Evolutionary conservation across 768 basidiomycete species (phyloP).

Genomic region (Phylloporus arenicola): DNA sequence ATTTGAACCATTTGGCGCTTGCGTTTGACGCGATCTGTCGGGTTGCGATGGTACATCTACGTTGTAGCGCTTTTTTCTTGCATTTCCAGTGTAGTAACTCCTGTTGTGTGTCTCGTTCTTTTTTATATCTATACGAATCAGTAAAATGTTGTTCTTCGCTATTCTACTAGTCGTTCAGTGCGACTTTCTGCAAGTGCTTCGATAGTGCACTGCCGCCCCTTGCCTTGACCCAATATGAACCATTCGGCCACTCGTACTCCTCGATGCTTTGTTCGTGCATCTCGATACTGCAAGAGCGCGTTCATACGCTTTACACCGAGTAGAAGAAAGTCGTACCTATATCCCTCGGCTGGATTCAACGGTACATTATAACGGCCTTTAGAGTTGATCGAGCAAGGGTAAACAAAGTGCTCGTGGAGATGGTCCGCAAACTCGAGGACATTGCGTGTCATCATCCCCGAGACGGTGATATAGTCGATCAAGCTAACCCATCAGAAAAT

Average conservation of each 20-base stretch:
- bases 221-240: slow-evolving; percentile 33
- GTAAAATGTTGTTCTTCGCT: slow-evolving; percentile 5
- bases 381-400: slow-evolving; percentile 82
- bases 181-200: too few species aligned
- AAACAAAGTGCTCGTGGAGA: slow-evolving; percentile 89
- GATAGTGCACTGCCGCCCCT: slow-evolving; percentile 3
- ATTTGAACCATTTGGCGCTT: slow-evolving; percentile 21
- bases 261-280: slow-evolving; percentile 79
- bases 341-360: slow-evolving; percentile 66
- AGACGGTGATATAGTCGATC: slow-evolving; percentile 91
- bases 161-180: not conserved
- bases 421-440: slow-evolving; percentile 90
- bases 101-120: slow-evolving; percentile 6
- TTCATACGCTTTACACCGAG: not conserved
- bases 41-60: slow-evolving; percentile 16
- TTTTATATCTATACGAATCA: slow-evolving; percentile 23
- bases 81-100: slow-evolving; percentile 20
- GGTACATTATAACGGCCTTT: slow-evolving; percentile 89
- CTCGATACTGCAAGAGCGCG: slow-evolving; percentile 60
- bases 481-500: slow-evolving; percentile 40
- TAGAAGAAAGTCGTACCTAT: slow-evolving; percentile 30
- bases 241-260: slow-evolving; percentile 82
- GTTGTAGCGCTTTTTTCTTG: slow-evolving; percentile 27
- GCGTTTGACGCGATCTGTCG: slow-evolving; percentile 3
- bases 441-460: slow-evolving; percentile 90